These are phyloP conservation scores for Scleromitrula shiraiana DNA, from an alignment of 2,329 filamentous ascomycete genomes.

Conservation along the genomic window DNA sequence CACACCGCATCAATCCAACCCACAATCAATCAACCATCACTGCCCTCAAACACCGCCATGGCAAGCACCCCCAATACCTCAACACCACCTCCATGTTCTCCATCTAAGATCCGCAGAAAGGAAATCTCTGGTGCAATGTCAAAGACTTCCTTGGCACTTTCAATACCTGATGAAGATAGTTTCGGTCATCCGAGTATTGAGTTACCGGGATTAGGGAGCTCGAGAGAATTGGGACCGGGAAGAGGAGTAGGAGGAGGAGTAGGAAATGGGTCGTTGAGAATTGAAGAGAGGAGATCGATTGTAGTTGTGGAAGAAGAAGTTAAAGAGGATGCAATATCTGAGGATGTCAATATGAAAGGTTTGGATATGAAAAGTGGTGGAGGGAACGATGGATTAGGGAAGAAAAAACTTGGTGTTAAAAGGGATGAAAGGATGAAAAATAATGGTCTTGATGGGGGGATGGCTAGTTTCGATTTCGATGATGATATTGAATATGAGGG, in stretches of 20 bases:
- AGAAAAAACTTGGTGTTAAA: too few relatives aligned
- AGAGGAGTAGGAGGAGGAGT: background rate
- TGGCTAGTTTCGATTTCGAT: background rate
- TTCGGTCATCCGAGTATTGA: constrained; percentile 7
- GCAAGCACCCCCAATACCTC: background rate
- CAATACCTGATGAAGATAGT: background rate
- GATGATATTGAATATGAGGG: background rate
- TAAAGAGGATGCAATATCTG: background rate
- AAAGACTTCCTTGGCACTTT: constrained; percentile 4
- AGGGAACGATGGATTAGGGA: too few relatives aligned
- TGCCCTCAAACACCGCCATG: background rate
- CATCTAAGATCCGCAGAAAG: background rate
- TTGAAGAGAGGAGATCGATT: background rate
- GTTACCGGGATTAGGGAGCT: background rate
- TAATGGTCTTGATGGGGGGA: background rate
- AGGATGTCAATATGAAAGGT: background rate
- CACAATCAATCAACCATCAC: background rate
- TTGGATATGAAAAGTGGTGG: background rate
- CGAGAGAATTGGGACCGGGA: background rate
- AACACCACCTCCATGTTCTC: background rate
- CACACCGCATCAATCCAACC: background rate
- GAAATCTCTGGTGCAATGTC: background rate
- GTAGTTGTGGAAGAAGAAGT: background rate
- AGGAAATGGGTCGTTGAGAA: background rate
- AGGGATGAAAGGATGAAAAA: background rate